Evolutionary conservation across 768 basidiomycete species (phyloP).

Genomic region (Rhodotorula diobovata): DNA sequence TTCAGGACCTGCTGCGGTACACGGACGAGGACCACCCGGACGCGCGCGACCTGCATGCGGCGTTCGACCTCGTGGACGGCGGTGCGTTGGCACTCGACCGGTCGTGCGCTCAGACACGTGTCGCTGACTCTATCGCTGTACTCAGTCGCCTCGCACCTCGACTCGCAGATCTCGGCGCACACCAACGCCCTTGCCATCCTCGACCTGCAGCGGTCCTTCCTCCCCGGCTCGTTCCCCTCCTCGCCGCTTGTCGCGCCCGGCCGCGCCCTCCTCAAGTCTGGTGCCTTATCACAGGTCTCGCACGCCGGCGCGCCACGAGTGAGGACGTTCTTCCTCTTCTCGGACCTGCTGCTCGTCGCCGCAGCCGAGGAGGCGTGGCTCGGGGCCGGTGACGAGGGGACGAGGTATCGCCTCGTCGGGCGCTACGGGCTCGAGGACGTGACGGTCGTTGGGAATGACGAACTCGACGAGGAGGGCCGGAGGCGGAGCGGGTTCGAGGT

Average conservation of each 20-base stretch:
- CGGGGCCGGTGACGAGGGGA: background rate
- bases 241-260: slow-evolving; percentile 75
- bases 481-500: slow-evolving; percentile 42
- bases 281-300: slow-evolving; percentile 40
- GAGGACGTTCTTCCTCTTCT: slow-evolving; percentile 74
- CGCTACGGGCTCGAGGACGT: slow-evolving; percentile 43
- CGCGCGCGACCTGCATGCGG: slow-evolving; percentile 16
- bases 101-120: too few species aligned
- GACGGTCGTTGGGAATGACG: slow-evolving; percentile 41
- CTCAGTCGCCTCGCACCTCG: slow-evolving; percentile 41
- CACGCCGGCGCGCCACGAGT: slow-evolving; percentile 50
- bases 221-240: slow-evolving; percentile 54
- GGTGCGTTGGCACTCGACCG: slow-evolving; percentile 20
- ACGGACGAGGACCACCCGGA: slow-evolving; percentile 40
- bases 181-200: slow-evolving; percentile 69
- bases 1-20: slow-evolving; percentile 32
- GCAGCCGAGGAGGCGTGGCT: slow-evolving; percentile 2
- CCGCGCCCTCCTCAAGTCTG: slow-evolving; percentile 66
- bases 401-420: slow-evolving; percentile 34
- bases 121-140: background rate
- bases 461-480: background rate
- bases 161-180: slow-evolving; percentile 51
- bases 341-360: slow-evolving; percentile 65
- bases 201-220: slow-evolving; percentile 71
- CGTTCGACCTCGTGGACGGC: slow-evolving; percentile 35